Conservation (phyloP, 805 yeast species). For the Millerago galiae region DNA sequence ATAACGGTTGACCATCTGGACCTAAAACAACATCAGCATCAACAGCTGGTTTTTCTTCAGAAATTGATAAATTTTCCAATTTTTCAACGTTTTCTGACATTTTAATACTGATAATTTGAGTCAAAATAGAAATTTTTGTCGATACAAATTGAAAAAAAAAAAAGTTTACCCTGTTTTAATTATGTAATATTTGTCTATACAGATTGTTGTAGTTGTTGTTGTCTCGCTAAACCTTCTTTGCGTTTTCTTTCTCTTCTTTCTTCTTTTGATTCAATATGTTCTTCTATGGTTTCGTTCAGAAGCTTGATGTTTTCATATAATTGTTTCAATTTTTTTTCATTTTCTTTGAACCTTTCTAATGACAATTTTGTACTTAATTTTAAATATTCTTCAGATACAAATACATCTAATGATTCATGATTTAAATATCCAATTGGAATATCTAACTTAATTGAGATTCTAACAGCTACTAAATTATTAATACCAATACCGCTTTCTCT, state of each 20-base stretch:
- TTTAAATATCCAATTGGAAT: constrained; percentile 62
- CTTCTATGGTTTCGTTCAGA: constrained; percentile 17
- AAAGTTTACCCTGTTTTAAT: background rate
- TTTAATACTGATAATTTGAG: background rate
- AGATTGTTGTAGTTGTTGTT: constrained; percentile 11
- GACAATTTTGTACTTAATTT: constrained; percentile 47
- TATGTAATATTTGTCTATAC: background rate
- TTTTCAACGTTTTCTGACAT: constrained; percentile 10
- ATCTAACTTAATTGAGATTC: constrained; percentile 70
- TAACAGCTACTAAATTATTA: constrained; percentile 69
- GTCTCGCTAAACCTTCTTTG: constrained; percentile 35
- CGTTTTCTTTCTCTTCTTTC: constrained; percentile 49
- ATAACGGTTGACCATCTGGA: constrained; percentile 75
- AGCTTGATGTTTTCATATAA: constrained; percentile 37
- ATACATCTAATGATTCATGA: constrained; percentile 21
- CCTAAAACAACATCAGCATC: constrained; percentile 47
- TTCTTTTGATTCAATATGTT: constrained; percentile 44
- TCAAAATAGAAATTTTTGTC: background rate
- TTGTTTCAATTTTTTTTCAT: constrained; percentile 47
- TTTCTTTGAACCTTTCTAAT: constrained; percentile 59
- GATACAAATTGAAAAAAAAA: background rate
- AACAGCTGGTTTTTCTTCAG: constrained; percentile 26
- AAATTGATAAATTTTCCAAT: constrained; percentile 7
- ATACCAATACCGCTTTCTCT: constrained; percentile 84
- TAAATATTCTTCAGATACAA: constrained; percentile 51